phyloP scores from a whole-genome alignment of 495 filamentous ascomycete species.

The Aspergillus biplanus region DNA sequence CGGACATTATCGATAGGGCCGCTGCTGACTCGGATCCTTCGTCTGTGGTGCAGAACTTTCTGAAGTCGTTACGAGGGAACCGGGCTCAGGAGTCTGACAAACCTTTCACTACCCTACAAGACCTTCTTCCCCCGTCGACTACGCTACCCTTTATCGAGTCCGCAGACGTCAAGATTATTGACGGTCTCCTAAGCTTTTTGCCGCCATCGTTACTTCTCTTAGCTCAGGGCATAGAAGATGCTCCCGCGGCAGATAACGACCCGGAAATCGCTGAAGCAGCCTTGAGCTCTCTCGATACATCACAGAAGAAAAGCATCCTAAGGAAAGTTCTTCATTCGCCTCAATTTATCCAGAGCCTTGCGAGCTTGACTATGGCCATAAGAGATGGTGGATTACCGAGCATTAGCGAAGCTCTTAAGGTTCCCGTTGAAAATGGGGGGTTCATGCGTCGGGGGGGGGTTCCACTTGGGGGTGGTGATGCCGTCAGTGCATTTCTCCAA shows the following conservation, averaged over 20 bases:
- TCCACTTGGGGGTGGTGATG: slow-evolving; percentile 85
- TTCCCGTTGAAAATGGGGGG: slow-evolving; percentile 81
- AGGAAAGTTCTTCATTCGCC: slow-evolving; percentile 85
- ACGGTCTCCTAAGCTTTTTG: slow-evolving; percentile 75
- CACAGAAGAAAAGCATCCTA: slow-evolving; percentile 81
- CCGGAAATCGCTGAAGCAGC: slow-evolving; percentile 69
- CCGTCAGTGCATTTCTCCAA: slow-evolving; percentile 86
- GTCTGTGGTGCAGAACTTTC: slow-evolving; percentile 78
- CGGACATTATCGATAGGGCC: slow-evolving; percentile 36
- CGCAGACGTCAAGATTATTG: slow-evolving; percentile 64
- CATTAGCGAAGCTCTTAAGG: slow-evolving; percentile 81
- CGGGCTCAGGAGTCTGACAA: slow-evolving; percentile 58
- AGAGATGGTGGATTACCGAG: slow-evolving; percentile 91
- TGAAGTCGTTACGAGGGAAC: slow-evolving; percentile 76
- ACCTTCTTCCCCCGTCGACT: slow-evolving; percentile 75
- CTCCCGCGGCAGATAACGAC: slow-evolving; percentile 63
- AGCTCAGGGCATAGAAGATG: slow-evolving; percentile 64
- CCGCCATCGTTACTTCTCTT: slow-evolving; percentile 75
- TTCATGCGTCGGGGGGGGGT: slow-evolving; percentile 70
- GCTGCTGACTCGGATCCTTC: slow-evolving; percentile 58
- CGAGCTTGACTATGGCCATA: slow-evolving; percentile 82
- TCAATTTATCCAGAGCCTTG: slow-evolving; percentile 85
- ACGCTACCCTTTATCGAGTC: slow-evolving; percentile 78
- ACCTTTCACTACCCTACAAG: slow-evolving; percentile 80
- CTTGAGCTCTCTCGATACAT: slow-evolving; percentile 69